Base-by-base conservation (phyloP, 177 flowering plant species). In the Vitis hybrid region DNA sequence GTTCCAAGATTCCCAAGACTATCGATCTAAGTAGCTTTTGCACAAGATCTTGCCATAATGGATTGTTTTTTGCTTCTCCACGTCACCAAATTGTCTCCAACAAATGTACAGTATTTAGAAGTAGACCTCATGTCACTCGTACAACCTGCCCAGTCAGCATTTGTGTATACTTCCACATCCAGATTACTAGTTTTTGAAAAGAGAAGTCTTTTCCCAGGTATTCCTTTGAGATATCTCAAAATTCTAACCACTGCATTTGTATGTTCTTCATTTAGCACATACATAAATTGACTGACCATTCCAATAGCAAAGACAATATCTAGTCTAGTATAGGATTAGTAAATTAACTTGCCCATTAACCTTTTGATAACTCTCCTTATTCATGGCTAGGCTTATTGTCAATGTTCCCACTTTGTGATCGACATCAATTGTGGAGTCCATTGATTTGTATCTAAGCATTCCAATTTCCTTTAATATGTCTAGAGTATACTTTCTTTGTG, bases 101-200 rank as follows among this genome's bases (percentile, higher is more conserved):
- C 61, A 70, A 70, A 70, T 22, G 22, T 15, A 53, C 67, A 39
- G 31, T 70, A 70, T 6, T 60, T 51, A 22, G 50, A 33, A 52
- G 67, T 62, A 3, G 66, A 62, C 21, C 72, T 26, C 19, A 51
- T 53, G 31, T 70, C 67, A 21, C 15, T 12, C 9, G 19, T 31
- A 16, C 53, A 61, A 8, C 72, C 60, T 13, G 16, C 67, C 66
- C 60, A 70, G 53, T 62, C 52, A 13, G 65, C 65, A 51, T 60
- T 58, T 21, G 45, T 39, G 8, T 39, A 39, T 39, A 1, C 45
- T 7, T 39, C 45, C 45, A 39, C 45, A 5, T 7, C 45, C 45
- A 39, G 45, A 0, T 6, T 39, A 39, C 45, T 4, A 5, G 8
- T 39, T 39, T 7, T 39, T 39, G 45, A 39, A 39, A 39, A 39